Evolutionary conservation across 1,139 yeast genomes (phyloP), one percentile per base, ranked within the genome.

Genomic region (Kluyveromyces sp.): DNA sequence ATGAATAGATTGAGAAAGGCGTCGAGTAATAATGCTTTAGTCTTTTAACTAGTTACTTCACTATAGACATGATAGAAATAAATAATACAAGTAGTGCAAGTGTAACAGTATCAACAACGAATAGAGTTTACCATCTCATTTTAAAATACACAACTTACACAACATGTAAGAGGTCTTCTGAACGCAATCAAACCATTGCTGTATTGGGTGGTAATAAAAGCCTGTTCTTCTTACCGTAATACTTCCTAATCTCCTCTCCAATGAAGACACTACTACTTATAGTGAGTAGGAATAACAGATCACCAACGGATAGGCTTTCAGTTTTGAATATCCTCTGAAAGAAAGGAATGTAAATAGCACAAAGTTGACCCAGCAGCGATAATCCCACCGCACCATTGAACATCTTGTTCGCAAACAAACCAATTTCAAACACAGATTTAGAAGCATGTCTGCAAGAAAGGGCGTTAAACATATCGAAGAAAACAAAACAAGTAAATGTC

Each of bases 391-490:
- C 96, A 53, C 82, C 70, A 59, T 92, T 92, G 69, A 92, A 92
- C 95, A 89, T 89, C 49, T 75, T 78, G 67, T 92, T 92, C 11
- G 74, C 69, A 58, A 85, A 68, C 29, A 75, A 50, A 0, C 97
- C 97, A 47, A 88, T 60, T 56, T 83, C 83, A 57, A 86, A 82
- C 15, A 83, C 76, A 2, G 94, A 83, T 62, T 86, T 88, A 38
- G 87, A 74, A 49, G 82, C 74, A 50, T 94, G 94, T 58, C 97
- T 86, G 63, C 96, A 89, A 8, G 95, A 71, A 51, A 92, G 71
- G 0, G 97, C 98, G 63, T 88, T 92, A 68, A 92, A 92, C 94
- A 92, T 84, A 64, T 92, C 98, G 58, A 80, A 92, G 46, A 89
- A 70, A 11, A 92, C 97, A 66, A 92, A 92, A 61, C 97, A 86